Conservation (phyloP, 192 early-diverging fungal genomes). For the Entomortierella lignicola region DNA sequence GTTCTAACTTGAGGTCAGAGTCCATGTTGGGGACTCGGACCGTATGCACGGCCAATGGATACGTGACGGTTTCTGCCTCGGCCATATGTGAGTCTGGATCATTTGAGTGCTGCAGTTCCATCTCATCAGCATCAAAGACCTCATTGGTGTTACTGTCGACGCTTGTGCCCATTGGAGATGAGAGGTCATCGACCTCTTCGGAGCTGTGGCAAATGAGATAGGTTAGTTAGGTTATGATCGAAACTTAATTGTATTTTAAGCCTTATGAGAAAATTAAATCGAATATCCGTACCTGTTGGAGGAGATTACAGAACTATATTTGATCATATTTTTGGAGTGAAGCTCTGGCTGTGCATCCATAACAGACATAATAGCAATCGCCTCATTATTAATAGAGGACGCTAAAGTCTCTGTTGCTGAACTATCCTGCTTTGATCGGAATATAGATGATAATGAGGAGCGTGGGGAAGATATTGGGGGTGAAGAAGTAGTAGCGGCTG, state of each 20-base stretch:
- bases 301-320: background rate
- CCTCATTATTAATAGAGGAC: background rate
- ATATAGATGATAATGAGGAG: slow-evolving; percentile 2
- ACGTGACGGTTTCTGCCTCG: background rate
- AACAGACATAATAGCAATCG: background rate
- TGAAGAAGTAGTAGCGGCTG: slow-evolving; percentile 3
- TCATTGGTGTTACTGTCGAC: slow-evolving; percentile 21
- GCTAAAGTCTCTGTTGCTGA: background rate
- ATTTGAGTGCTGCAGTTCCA: slow-evolving; percentile 20
- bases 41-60: background rate
- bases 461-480: slow-evolving; percentile 7
- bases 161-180: slow-evolving; percentile 26
- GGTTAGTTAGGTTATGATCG: background rate
- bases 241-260: background rate
- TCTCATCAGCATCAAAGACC: slow-evolving; percentile 35
- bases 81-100: slow-evolving; percentile 17
- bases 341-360: background rate
- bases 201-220: background rate
- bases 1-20: slow-evolving; percentile 4
- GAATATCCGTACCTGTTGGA: background rate
- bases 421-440: background rate
- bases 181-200: slow-evolving; percentile 1
- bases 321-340: background rate
- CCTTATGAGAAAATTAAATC: background rate
- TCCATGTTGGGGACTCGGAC: background rate